Evolutionary conservation across 805 yeast genomes (phyloP).

Genomic region (Sugiyamaella boreocaroliniensis): DNA sequence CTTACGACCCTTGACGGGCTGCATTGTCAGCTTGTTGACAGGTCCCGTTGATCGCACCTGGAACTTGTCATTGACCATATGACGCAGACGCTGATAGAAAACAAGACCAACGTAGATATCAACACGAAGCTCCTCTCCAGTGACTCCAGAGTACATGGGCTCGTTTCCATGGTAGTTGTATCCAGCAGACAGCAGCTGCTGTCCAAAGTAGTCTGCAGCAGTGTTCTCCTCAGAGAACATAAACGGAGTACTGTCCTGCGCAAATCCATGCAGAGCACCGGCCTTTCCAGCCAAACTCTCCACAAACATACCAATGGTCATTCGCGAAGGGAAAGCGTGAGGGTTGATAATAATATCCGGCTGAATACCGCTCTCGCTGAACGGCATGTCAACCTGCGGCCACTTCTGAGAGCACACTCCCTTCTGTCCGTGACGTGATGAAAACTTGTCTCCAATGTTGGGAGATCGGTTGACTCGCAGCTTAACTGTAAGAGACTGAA

Average conservation of each 20-base stretch:
- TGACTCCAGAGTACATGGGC: constrained; percentile 97
- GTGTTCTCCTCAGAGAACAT: constrained; percentile 83
- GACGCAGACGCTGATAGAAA: constrained; percentile 95
- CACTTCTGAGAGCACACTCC: constrained; percentile 99
- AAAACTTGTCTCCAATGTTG: constrained; percentile 93
- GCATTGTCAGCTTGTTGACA: constrained; percentile 94
- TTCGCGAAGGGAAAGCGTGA: constrained; percentile 99
- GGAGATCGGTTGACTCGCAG: constrained; percentile 89
- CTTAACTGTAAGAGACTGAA: constrained; percentile 81
- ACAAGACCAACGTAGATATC: constrained; percentile 97
- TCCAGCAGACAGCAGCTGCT: constrained; percentile 79
- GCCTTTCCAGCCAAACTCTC: constrained; percentile 98
- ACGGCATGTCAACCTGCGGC: constrained; percentile 97
- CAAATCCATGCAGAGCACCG: constrained; percentile 95
- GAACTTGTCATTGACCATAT: constrained; percentile 99
- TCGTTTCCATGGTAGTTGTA: constrained; percentile 98
- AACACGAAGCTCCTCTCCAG: constrained; percentile 94
- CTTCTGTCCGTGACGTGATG: constrained; percentile 97
- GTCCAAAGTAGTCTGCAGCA: constrained; percentile 97
- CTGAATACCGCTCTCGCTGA: constrained; percentile 90
- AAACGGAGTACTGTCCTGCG: constrained; percentile 98
- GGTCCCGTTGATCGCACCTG: constrained; percentile 99
- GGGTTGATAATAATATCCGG: constrained; percentile 98
- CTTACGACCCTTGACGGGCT: constrained; percentile 98
- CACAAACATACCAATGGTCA: constrained; percentile 99